phyloP scores from a whole-genome alignment of 176 grass and related monocot species.

The Triticum aestivum region IWGSC_CS_RefSeq_v2.1 NC_057804.1:619783859-619784358 shows the following conservation, averaged over 20 bases:
- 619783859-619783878: background rate
- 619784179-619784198: conserved; percentile 64
- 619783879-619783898: conserved; percentile 31
- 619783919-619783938: conserved; percentile 58
- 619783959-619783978: conserved; percentile 69
- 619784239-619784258: conserved; percentile 52
- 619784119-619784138: conserved; percentile 48
- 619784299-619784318: conserved; percentile 23
- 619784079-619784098: conserved; percentile 63
- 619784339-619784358: conserved; percentile 61
- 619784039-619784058: conserved; percentile 2
- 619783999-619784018: conserved; percentile 56
- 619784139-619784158: conserved; percentile 52
- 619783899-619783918: conserved; percentile 51
- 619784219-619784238: conserved; percentile 62
- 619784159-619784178: conserved; percentile 58
- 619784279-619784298: conserved; percentile 59
- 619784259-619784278: conserved; percentile 57
- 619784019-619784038: conserved; percentile 39
- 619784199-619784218: conserved; percentile 57
- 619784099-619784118: conserved; percentile 44
- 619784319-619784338: conserved; percentile 74
- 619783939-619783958: conserved; percentile 62
- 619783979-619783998: conserved; percentile 48
- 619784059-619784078: conserved; percentile 43